Conservation (phyloP, 2,329 filamentous ascomycete genomes). For the Daldinia sp. region DNA sequence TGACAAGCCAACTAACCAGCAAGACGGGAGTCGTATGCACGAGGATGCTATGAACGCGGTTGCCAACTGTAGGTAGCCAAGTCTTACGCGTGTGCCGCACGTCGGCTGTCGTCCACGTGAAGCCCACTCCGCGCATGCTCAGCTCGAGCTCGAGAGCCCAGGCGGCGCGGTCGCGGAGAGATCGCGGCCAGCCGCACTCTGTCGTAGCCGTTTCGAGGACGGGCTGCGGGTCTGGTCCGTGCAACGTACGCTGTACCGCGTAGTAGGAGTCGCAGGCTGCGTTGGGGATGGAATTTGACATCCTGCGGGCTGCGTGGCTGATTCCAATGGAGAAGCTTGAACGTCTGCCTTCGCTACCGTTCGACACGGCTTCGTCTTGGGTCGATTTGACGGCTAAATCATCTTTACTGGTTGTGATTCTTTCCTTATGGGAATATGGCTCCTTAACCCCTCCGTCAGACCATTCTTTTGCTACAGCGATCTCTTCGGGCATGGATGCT, state of each 20-base stretch:
- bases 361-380: background rate
- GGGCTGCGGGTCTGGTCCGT: constrained; percentile 40
- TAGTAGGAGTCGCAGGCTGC: constrained; percentile 13
- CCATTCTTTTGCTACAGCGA: constrained; percentile 21
- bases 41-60: constrained; percentile 51
- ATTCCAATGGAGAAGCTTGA: constrained; percentile 6
- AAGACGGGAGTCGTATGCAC: constrained; percentile 50
- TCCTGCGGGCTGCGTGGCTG: constrained; percentile 1
- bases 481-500: constrained; percentile 38
- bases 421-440: constrained; percentile 8
- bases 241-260: constrained; percentile 36
- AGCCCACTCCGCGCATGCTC: constrained; percentile 54
- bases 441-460: constrained; percentile 30
- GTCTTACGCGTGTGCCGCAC: constrained; percentile 54
- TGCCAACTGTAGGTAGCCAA: constrained; percentile 51
- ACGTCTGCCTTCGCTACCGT: background rate
- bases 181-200: constrained; percentile 51
- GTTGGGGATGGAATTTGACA: constrained; percentile 12
- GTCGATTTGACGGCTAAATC: background rate
- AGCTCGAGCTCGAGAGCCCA: constrained; percentile 56
- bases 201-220: constrained; percentile 50
- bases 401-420: background rate
- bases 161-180: constrained; percentile 50
- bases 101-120: constrained; percentile 55
- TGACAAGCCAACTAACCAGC: constrained; percentile 47